Evolutionary conservation across 495 filamentous ascomycete genomes (phyloP).

Genomic region (Clohesyomyces aquaticus): DNA sequence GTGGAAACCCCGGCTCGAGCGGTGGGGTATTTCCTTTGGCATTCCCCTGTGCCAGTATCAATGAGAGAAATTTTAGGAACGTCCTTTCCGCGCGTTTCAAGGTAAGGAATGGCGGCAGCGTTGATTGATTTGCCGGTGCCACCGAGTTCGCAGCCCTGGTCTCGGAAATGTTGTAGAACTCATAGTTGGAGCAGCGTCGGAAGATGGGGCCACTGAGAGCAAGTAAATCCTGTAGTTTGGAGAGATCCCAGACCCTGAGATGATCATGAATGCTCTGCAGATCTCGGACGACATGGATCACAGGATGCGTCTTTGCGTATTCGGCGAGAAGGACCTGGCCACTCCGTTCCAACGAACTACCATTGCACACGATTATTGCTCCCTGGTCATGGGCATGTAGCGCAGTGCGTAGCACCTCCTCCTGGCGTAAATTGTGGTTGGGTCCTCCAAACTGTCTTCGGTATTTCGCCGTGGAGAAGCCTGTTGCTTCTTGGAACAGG

Average conservation of each 20-base stretch:
- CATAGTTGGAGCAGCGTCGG: slow-evolving; percentile 72
- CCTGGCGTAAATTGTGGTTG: slow-evolving; percentile 64
- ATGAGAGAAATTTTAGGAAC: slow-evolving; percentile 67
- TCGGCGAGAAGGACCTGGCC: slow-evolving; percentile 48
- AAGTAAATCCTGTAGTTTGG: slow-evolving; percentile 53
- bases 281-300: slow-evolving; percentile 74
- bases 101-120: slow-evolving; percentile 64
- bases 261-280: slow-evolving; percentile 66
- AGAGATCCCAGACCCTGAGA: slow-evolving; percentile 62
- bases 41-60: slow-evolving; percentile 52
- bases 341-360: slow-evolving; percentile 55
- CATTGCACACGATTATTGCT: slow-evolving; percentile 74
- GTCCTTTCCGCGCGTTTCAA: slow-evolving; percentile 75
- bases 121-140: slow-evolving; percentile 31
- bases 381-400: slow-evolving; percentile 64
- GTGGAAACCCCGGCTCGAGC: slow-evolving; percentile 72
- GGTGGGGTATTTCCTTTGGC: slow-evolving; percentile 55
- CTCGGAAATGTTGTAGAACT: slow-evolving; percentile 75
- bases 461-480: slow-evolving; percentile 63
- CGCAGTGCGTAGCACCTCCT: slow-evolving; percentile 66
- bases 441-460: slow-evolving; percentile 62
- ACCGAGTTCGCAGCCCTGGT: slow-evolving; percentile 46
- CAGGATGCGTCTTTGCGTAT: slow-evolving; percentile 63
- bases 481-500: slow-evolving; percentile 69
- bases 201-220: slow-evolving; percentile 59